phyloP scores from a whole-genome alignment of 805 yeast species.

The Candida stauntonica region DNA sequence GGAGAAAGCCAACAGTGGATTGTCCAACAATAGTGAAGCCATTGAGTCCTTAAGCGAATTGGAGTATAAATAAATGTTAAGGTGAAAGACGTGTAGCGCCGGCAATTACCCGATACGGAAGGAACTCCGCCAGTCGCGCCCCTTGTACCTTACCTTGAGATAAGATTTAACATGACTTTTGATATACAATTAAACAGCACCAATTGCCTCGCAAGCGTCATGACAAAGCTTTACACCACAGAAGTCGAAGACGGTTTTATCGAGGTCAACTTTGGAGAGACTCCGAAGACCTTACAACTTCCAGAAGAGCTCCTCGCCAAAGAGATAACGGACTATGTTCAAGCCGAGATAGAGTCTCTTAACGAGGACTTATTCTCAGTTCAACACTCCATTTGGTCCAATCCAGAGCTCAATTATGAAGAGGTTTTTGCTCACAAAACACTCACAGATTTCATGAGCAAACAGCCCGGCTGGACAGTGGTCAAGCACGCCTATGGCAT shows the following conservation, averaged over 20 bases:
- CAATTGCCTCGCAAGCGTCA: too few species aligned
- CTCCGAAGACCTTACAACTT: too few species aligned
- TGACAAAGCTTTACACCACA: not conserved
- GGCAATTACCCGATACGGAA: too few species aligned
- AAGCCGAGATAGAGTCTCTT: not conserved
- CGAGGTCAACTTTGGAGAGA: not conserved
- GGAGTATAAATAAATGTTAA: not conserved
- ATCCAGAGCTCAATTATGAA: slow-evolving; percentile 9
- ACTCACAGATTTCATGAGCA: slow-evolving; percentile 8
- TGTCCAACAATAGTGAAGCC: not conserved
- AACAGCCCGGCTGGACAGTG: slow-evolving; percentile 12
- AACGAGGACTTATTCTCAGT: slow-evolving; percentile 6
- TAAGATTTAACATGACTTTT: too few species aligned
- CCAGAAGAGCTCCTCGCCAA: not conserved
- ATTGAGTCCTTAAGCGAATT: not conserved
- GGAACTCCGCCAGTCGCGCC: too few species aligned
- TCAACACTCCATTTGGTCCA: slow-evolving; percentile 11
- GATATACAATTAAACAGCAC: too few species aligned
- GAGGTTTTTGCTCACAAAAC: slow-evolving; percentile 8
- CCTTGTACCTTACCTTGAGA: too few species aligned
- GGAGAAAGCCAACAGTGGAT: not conserved
- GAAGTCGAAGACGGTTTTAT: not conserved
- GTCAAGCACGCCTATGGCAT: slow-evolving; percentile 9
- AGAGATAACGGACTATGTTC: slow-evolving; percentile 4
- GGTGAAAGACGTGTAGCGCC: too few species aligned